A percentile compares a stretch with the other conserved stretches of the same genome.
Evolutionary conservation across 176 grass and related monocot species (phyloP).

Genomic region (Oryza coarctata): DNA sequence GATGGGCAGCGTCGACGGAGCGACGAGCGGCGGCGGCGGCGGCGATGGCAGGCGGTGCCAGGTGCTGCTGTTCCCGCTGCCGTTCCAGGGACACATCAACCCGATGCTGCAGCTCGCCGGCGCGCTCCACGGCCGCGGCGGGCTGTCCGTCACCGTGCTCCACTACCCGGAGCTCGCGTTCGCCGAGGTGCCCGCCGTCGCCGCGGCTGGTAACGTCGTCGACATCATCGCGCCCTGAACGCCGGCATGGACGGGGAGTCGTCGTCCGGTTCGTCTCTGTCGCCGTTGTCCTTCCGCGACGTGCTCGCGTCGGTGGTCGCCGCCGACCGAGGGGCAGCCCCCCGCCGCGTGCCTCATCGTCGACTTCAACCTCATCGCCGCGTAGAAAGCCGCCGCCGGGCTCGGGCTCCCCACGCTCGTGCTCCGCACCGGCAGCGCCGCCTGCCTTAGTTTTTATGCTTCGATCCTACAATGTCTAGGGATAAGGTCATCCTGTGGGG

Average conservation of each 20-base stretch:
- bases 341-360: slow-evolving; percentile 22
- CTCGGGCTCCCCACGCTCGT: slow-evolving; percentile 24
- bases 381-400: not conserved
- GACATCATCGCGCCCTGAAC: slow-evolving; percentile 33
- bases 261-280: not conserved
- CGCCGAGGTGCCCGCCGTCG: slow-evolving; percentile 1
- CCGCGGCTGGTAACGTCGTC: not conserved
- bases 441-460: too few relatives aligned
- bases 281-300: not conserved
- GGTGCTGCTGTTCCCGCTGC: slow-evolving; percentile 39
- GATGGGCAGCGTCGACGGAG: not conserved
- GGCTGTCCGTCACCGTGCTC: slow-evolving; percentile 45
- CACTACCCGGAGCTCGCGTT: slow-evolving; percentile 35
- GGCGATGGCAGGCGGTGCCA: not conserved
- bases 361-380: slow-evolving; percentile 23
- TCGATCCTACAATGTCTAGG: too few relatives aligned
- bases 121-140: slow-evolving; percentile 35
- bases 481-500: slow-evolving; percentile 45
- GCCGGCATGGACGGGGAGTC: slow-evolving; percentile 16
- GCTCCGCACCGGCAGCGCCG: slow-evolving; percentile 20
- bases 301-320: slow-evolving; percentile 5
- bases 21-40: too few relatives aligned
- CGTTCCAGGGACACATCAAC: slow-evolving; percentile 54
- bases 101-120: slow-evolving; percentile 48
- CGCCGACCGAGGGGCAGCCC: not conserved